Evolutionary conservation across 129 eudicot genomes (phyloP).

Genomic region (Rutidosis leptorrhynchoides): DNA sequence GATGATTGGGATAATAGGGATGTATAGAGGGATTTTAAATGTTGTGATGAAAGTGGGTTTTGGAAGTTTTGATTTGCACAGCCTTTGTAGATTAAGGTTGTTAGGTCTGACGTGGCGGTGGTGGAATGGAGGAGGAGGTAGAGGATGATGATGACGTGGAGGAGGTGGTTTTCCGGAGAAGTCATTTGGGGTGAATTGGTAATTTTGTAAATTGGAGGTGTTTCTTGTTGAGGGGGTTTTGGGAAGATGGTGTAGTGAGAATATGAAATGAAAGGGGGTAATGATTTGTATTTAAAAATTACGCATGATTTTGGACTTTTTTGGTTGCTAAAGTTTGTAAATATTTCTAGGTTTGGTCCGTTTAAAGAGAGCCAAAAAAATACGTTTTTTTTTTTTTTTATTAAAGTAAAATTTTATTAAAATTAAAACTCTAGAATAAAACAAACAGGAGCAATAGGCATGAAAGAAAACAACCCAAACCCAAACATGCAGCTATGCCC

Average conservation of each 20-base stretch:
- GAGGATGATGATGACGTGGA: slow-evolving; percentile 17
- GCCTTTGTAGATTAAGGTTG: slow-evolving; percentile 66
- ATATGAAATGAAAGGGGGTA: not conserved
- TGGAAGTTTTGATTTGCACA: slow-evolving; percentile 75
- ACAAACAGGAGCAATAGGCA: no score
- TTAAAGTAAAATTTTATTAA: no score
- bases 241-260: slow-evolving; percentile 17
- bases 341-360: not conserved
- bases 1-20: slow-evolving; percentile 53
- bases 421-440: no score
- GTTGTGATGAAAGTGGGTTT: slow-evolving; percentile 44
- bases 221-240: slow-evolving; percentile 15
- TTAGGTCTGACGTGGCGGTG: slow-evolving; percentile 22
- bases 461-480: no score
- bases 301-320: no score
- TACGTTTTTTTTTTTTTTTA: no score
- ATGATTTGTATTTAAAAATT: no score
- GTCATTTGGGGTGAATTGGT: slow-evolving; percentile 30
- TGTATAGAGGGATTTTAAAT: slow-evolving; percentile 46
- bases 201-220: slow-evolving; percentile 7
- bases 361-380: no score
- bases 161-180: slow-evolving; percentile 22
- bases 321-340: not conserved
- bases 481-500: no score
- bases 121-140: slow-evolving; percentile 12